Evolutionary conservation across 768 basidiomycete genomes (phyloP).

Genomic region (Mycena leptocephala): DNA sequence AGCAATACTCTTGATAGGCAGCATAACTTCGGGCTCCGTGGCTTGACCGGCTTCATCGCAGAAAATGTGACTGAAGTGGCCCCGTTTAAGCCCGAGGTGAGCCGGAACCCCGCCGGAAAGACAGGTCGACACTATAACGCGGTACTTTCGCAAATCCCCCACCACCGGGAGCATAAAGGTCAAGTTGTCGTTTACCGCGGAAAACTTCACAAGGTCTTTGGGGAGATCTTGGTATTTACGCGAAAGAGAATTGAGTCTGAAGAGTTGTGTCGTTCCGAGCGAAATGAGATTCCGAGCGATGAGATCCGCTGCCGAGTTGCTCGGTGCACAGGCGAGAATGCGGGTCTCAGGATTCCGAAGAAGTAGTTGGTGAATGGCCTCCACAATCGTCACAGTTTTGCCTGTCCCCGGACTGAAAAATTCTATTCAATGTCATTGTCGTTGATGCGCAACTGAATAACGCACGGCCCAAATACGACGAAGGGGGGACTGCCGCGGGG

Average conservation of each 20-base stretch:
- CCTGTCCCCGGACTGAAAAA: slow-evolving; percentile 72
- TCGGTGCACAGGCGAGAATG: slow-evolving; percentile 78
- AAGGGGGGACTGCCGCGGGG: slow-evolving; percentile 68
- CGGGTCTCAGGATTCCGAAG: slow-evolving; percentile 55
- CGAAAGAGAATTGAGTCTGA: slow-evolving; percentile 70
- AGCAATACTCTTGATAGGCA: slow-evolving; percentile 68
- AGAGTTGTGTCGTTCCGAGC: slow-evolving; percentile 57
- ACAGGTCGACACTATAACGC: slow-evolving; percentile 74
- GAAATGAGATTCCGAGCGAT: slow-evolving; percentile 61
- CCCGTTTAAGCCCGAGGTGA: slow-evolving; percentile 63
- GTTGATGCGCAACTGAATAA: slow-evolving; percentile 22
- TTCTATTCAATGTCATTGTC: background rate
- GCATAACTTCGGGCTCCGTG: slow-evolving; percentile 72
- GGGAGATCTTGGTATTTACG: slow-evolving; percentile 57
- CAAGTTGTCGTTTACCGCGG: slow-evolving; percentile 55
- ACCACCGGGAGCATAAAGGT: slow-evolving; percentile 64
- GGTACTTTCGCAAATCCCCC: slow-evolving; percentile 57
- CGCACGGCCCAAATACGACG: slow-evolving; percentile 77
- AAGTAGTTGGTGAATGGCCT: slow-evolving; percentile 74
- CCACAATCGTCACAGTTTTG: slow-evolving; percentile 78
- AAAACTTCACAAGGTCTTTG: slow-evolving; percentile 54
- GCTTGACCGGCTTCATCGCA: slow-evolving; percentile 80
- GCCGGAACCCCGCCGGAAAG: slow-evolving; percentile 66
- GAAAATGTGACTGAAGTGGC: slow-evolving; percentile 75
- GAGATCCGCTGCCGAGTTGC: slow-evolving; percentile 79